Evolutionary conservation across 78 protist genomes (phyloP), one percentile per base, ranked within the genome.

Genomic region (Cavenderia fasciculata): DNA sequence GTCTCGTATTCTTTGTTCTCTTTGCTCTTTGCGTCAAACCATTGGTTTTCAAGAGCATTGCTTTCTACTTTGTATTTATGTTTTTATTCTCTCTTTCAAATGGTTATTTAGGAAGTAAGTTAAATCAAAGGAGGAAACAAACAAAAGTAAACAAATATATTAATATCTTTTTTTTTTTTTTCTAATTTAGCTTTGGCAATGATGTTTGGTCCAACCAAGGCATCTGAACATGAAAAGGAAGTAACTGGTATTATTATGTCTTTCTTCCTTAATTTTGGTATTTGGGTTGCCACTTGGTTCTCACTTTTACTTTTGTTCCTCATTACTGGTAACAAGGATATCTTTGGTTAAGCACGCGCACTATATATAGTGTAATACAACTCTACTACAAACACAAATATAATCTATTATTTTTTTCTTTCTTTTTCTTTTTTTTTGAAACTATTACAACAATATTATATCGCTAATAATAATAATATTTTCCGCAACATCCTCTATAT

Each of bases 201-300:
- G 93, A 87, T 87, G 75, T 87, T 77, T 71, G 93, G 93, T 29
- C 93, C 93, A 74, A 44, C 79, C 10, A 72, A 87, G 47, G 93
- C 86, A 19, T 74, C 61, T 7, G 74, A 75, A 34, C 93, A 87
- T 16, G 93, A 87, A 59, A 87, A 74, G 36, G 93, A 87, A 70
- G 33, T 19, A 8, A 62, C 86, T 18, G 93, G 93, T 27, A 77
- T 77, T 57, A 44, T 87, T 21, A 87, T 87, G 93, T 74, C 93
- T 14, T 87, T 87, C 73, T 68, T 68, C 36, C 49, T 87, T 41
- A 87, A 87, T 40, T 71, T 87, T 33, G 93, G 93, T 59, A 87
- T 87, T 44, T 87, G 85, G 85, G 70, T 72, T 2, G 70, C 86
- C 27, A 74, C 86, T n/a, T 57, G 54, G 31, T 87, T 87, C 47